Base-by-base conservation (phyloP, 139 green algal species). In the Ulvella scutata region DNA sequence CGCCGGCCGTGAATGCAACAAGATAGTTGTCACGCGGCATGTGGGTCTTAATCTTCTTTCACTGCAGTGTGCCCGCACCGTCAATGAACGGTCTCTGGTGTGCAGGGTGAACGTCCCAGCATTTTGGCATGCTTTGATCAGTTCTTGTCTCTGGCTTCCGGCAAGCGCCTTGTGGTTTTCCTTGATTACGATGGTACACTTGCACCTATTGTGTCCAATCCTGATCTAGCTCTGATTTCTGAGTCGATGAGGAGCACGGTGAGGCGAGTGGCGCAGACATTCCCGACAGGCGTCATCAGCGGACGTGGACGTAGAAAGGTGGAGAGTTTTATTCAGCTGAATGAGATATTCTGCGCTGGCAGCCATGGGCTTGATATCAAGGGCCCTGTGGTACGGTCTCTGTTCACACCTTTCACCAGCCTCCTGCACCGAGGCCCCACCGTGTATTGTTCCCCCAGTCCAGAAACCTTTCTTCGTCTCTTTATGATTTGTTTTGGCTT, bases 131-230 rank as follows among this genome's bases (percentile, higher is more conserved):
- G 83, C 38, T 92, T 95, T 33, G 72, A 84, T 1, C 33, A 74
- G 2, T 84, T 95, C 37, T 74, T 81, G 37, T 38, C 74, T 4
- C 36, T 60, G 3, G 77, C 87, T 0, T 44, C 79, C 0, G 87
- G 84, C 29, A 96, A 96, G 82, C 83, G 90, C 4, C 73, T 98
- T 4, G 88, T 90, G 0, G 84, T 98, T 0, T 98, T 98, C 61
- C 78, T 98, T 0, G 94, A 98, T 72, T 98, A 98, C 74, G 94
- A 98, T 73, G 91, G 94, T 61, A 99, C 94, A 2, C 84, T 99
- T n/a, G 96, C 94, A 1, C 94, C 93, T 3, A 99, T 99, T 33
- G 94, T 99, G 3, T 86, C 85, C 38, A 90, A 99, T 75, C 94
- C 94, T 0, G 94, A 99, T 75, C 79, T 85, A 3, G 94, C 94